Conservation (phyloP, 768 basidiomycete species). For the Butyriboletus loyo region DNA sequence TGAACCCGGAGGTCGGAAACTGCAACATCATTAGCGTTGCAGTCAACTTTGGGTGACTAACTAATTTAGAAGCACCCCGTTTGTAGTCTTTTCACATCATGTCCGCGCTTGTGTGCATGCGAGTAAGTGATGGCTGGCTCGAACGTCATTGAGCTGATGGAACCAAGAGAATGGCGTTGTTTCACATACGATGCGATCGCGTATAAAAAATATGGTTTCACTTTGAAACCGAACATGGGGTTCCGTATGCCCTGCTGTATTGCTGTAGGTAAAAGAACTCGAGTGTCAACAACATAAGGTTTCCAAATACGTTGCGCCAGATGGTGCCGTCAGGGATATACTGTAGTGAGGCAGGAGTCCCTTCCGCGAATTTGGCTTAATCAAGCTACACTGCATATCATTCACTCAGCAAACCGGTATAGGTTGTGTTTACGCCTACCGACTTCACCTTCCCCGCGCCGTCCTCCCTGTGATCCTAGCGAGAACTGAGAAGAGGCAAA, state of each 20-base stretch:
- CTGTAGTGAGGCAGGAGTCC: no score
- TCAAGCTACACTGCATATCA: neutral
- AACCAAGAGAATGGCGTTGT: conserved; percentile 6
- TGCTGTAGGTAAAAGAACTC: neutral
- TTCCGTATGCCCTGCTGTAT: neutral
- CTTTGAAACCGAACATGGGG: conserved; percentile 6
- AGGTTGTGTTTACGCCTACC: neutral
- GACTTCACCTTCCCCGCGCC: no score
- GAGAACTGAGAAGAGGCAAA: conserved; percentile 7
- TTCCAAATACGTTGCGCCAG: conserved; percentile 3
- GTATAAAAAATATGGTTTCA: conserved; percentile 9
- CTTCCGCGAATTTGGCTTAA: no score
- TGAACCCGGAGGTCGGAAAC: conserved; percentile 6
- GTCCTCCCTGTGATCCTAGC: conserved; percentile 22
- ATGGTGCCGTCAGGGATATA: conserved; percentile 6
- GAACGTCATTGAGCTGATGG: neutral
- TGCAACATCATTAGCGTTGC: conserved; percentile 17
- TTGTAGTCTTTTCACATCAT: conserved; percentile 9
- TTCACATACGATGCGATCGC: conserved; percentile 17
- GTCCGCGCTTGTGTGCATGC: conserved; percentile 10
- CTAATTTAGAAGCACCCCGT: conserved; percentile 15
- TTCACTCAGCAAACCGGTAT: no score
- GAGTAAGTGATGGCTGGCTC: neutral
- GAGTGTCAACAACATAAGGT: no score
- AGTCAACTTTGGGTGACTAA: conserved; percentile 14